These are phyloP conservation scores for Diospyros kaki DNA, from an alignment of 148 eudicot genomes.

Conservation along the genomic window DNA sequence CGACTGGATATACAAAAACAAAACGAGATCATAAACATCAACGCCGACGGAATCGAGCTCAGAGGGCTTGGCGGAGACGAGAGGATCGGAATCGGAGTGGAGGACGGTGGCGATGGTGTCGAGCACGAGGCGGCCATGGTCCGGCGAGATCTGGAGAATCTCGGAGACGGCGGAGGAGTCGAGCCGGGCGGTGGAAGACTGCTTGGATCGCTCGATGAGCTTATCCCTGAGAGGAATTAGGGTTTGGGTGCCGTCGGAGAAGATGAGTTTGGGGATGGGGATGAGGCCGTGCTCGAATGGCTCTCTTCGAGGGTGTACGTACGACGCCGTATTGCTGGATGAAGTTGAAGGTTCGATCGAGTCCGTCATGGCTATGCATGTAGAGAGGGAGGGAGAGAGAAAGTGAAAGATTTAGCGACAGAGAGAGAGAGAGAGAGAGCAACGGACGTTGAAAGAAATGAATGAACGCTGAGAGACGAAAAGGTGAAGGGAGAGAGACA, in stretches of 20 bases:
- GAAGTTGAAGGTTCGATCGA: conserved; percentile 21
- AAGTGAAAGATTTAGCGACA: no score
- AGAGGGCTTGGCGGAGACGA: conserved; percentile 42
- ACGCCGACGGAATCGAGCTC: conserved; percentile 43
- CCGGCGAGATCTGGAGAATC: conserved; percentile 50
- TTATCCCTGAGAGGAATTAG: conserved; percentile 51
- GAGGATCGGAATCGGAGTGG: conserved; percentile 53
- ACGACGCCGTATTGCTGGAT: conserved; percentile 1
- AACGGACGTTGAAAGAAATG: no score
- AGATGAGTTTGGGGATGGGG: conserved; percentile 86
- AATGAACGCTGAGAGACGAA: no score
- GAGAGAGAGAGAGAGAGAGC: no score
- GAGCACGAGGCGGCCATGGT: conserved; percentile 60
- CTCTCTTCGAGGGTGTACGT: conserved; percentile 73
- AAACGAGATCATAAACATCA: conserved; percentile 65
- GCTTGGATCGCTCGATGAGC: conserved; percentile 32
- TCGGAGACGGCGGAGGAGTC: conserved; percentile 43
- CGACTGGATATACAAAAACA: conserved; percentile 78
- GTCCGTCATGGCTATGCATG: conserved; percentile 13
- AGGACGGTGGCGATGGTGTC: conserved; percentile 59
- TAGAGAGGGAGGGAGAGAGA: background rate
- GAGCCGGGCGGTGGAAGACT: conserved; percentile 30
- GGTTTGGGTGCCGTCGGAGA: conserved; percentile 61
- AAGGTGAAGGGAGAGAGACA: no score
- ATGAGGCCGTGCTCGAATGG: conserved; percentile 94